Base-by-base conservation (phyloP, 371 early-diverging fungal genomes). In the Lichtheimia hyalospora region DNA sequence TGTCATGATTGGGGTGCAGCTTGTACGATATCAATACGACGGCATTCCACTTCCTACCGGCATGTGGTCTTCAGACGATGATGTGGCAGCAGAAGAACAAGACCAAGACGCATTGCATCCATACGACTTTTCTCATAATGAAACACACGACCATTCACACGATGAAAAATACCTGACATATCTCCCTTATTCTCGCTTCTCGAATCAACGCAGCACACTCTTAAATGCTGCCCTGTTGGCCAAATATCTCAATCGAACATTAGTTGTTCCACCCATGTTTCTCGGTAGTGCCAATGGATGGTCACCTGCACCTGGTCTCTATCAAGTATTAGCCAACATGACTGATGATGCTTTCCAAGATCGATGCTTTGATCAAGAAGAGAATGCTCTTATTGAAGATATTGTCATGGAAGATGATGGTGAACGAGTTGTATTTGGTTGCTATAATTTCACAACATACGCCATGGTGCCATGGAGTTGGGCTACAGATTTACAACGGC, bases 201-300 rank as follows among this genome's bases (percentile, higher is more conserved):
- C 76, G 49, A 78, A 80, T 52, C 83, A 83, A 56, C 77, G 77
- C 10, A 71, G 73, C 56, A 69, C 69, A 3, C 66, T 83, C n/a
- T 68, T 75, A 23, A 82, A 82, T 40, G 80, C 78, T 1, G 66
- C 78, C 40, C 58, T 82, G 7, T 70, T 70, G 10, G 67, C 71
- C 14, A 66, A 70, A 24, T 66, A 66, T 25, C 61, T 70, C 46
- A 67, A 70, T 54, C 63, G 71, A 18, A 70, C 71, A 3, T 50
- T 70, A 27, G 44, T 70, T 40, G 71, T 70, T 5, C 71, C 71
- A 13, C 71, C 71, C 57, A 63, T 70, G 64, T 75, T 76, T 54
- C 52, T 82, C 16, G 83, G 83, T 8, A 70, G 72, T 49, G 71
- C 75, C 6, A 77, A 73, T 13, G 74, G 72, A 24, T 79, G 79